Evolutionary conservation across 2,329 filamentous ascomycete species (phyloP), one percentile per base, ranked within the genome.

Genomic region (Coccinonectria pachysandricola): DNA sequence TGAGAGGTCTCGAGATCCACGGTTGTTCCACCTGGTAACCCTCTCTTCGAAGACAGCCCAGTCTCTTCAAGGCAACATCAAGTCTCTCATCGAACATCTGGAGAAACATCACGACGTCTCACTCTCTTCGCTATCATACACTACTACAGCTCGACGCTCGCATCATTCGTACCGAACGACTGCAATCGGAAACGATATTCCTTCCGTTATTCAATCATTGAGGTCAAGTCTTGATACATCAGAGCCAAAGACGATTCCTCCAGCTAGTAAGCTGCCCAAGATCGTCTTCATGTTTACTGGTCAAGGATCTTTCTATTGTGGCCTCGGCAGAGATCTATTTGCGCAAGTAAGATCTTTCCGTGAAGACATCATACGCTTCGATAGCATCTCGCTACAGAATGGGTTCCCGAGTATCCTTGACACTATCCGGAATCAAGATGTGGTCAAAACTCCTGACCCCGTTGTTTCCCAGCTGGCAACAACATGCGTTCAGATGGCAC

Each of bases 91-190:
- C 6, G 45, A 50, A 3, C 75, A 66, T 52, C 63, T 79, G 40
- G 63, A 66, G 14, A 40, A 53, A 20, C 59, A 66, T 20, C 60
- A 66, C 3, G 57, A 65, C 5, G 60, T 62, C 1, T 60, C 64
- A 0, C 46, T 79, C 62, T 58, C 65, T 2, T 59, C 71, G 32
- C 52, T 83, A 2, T 68, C 76, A 0, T 83, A 82, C 50, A 78
- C 74, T 1, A 75, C 72, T 1, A 81, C 76, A 4, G 79, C 79
- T 9, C 66, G 76, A 12, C 65, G 68, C 22, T 65, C 72, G 8
- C 75, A 79, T 36, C 67, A 75, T 48, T 59, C 64, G 39, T 70
- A 64, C 56, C 62, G 71, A 23, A 60, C 71, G 48, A 64, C 60
- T 21, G 58, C 68, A 21, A 49, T 57, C 4, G 64, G 37, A 2